Base-by-base conservation (phyloP, 306 rosid genomes). In the Oemleria cerasiformis region DNA sequence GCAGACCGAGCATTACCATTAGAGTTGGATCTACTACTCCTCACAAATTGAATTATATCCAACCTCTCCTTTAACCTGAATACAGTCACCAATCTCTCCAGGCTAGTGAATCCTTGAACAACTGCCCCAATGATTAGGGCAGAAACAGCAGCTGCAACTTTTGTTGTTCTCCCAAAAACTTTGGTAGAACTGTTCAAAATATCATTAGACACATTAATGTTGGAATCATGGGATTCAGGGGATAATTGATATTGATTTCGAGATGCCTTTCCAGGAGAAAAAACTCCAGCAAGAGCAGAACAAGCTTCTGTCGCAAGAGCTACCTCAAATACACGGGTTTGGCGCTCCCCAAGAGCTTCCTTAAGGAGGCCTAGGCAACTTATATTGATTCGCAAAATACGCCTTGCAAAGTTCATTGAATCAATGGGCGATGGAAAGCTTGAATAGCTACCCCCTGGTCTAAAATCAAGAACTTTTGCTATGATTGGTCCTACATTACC, bases 311-410 rank as follows among this genome's bases (percentile, higher is more conserved):
- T 82, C 49, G 96, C 99, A 78, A 94, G 97, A 67, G 99, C 96
- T 60, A 94, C 88, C 83, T 94, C 99, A 84, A 89, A 94, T 19
- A 89, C 97, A 79, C 96, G 91, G 81, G 86, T 89, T 81, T 94
- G 99, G 59, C 97, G 96, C 75, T 91, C 99, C 74, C 99, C 99
- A 65, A 94, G 88, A 34, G 97, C 97, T 82, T 91, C 99, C 90
- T 89, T 94, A 70, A 94, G 99, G 73, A 94, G 86, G 84, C 88
- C 78, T 49, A 94, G 80, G 80, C 99, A 91, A 64, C 82, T 86
- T 77, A 89, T 71, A 78, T 91, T 88, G 84, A 89, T 85, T 56
- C 85, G 89, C 62, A 94, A 76, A 66, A 91, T 81, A 82, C 88
- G 91, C 48, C 85, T 85, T 16, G 95, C 92, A 76, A 71, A 72